Base-by-base conservation (phyloP, 129 eudicot genomes). In the Flaveria brownii region DNA sequence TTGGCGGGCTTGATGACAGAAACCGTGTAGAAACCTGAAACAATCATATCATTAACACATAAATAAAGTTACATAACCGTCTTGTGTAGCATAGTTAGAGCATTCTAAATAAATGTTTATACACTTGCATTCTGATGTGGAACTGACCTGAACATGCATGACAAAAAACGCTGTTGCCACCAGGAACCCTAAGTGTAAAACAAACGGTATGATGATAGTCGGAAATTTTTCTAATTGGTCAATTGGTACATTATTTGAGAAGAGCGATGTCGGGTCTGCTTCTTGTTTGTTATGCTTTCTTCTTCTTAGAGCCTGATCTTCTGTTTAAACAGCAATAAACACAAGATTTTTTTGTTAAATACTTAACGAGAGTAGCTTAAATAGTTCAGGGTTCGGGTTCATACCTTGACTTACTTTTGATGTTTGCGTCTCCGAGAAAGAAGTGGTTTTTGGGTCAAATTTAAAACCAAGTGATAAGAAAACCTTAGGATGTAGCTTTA, bases 101-200 rank as follows among this genome's bases (percentile, higher is more conserved):
- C 65, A 10, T 22, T 61, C 26, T 1, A 2, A 6, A 25, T 9
- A 18, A 56, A 25, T 61, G 16, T 6, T 9, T 59, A 23, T 59
- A 23, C 36, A 6, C 16, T 2, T 57, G 0, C 63, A 20, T 4
- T 9, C 28, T 7, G 41, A 3, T 11, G 41, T 45, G 66, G 7
- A 46, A 33, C 80, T 72, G n/a, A 94, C 98, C 97, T 94, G 98
- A 74, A 94, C 97, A 84, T 94, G 98, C 97, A 91, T 91, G 75
- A 91, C 98, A 60, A 94, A 83, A 82, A 87, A 89, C 11, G 96
- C 93, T 9, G 93, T 87, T 36, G 89, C 96, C 30, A 84, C 85
- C 98, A 91, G 89, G 88, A 94, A 94, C 70, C 78, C 86, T 80
- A 87, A 76, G 90, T 94, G 98, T 45, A 91, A 72, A 79, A 91